Conservation (phyloP, 192 early-diverging fungal species). For the Backusella parvicylindrica region DNA sequence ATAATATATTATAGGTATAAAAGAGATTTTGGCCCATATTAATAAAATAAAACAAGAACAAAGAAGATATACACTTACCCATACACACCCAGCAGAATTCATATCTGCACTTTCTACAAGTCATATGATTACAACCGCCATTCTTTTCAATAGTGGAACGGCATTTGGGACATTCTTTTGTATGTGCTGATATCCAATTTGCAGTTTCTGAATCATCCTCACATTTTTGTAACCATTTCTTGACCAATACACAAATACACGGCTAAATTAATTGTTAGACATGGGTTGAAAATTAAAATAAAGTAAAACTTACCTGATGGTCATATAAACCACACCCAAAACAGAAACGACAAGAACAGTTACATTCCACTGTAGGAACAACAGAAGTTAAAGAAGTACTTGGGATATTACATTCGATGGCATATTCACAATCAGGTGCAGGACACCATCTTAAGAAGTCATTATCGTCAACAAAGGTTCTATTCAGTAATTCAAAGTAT, state of each 20-base stretch:
- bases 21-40: background rate
- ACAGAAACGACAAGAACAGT: conserved; percentile 81
- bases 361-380: conserved; percentile 87
- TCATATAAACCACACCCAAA: conserved; percentile 85
- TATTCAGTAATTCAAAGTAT: conserved; percentile 71
- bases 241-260: conserved; percentile 63
- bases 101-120: conserved; percentile 94
- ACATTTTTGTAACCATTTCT: conserved; percentile 81
- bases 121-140: conserved; percentile 99
- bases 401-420: conserved; percentile 85
- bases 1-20: background rate
- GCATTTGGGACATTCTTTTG: conserved; percentile 96
- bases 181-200: conserved; percentile 94
- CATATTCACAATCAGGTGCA: conserved; percentile 94
- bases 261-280: conserved; percentile 43
- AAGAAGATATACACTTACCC: conserved; percentile 41
- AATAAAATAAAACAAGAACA: background rate
- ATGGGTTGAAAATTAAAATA: background rate
- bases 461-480: conserved; percentile 93
- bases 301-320: conserved; percentile 53
- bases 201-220: conserved; percentile 96
- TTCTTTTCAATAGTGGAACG: conserved; percentile 97
- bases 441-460: conserved; percentile 89
- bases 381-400: conserved; percentile 60
- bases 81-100: conserved; percentile 99